These are phyloP conservation scores for Septoria linicola DNA, from an alignment of 2,329 filamentous ascomycete species.

Conservation along the genomic window DNA sequence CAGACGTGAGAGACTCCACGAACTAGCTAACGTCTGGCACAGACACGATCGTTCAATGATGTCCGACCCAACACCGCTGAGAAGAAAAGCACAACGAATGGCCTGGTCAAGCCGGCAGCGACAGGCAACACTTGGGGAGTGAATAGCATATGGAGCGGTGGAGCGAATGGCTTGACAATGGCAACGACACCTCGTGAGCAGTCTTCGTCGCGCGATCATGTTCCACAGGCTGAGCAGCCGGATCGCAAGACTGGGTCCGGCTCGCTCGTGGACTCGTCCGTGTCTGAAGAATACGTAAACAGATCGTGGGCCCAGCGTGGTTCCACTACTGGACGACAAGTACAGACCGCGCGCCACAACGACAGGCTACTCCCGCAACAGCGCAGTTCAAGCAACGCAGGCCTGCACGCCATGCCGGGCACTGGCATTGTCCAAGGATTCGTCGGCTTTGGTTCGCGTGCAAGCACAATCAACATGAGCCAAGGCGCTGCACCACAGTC, in stretches of 20 bases:
- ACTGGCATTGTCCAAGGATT: constrained; percentile 32
- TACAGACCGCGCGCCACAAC: constrained; percentile 37
- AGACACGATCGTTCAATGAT: constrained; percentile 32
- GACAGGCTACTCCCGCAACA: constrained; percentile 42
- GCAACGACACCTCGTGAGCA: constrained; percentile 27
- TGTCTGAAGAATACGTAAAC: constrained; percentile 62
- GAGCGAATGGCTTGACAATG: constrained; percentile 26
- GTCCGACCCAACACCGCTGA: constrained; percentile 19
- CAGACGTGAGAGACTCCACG: background rate
- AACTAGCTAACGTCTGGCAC: constrained; percentile 12
- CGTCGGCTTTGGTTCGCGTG: constrained; percentile 25
- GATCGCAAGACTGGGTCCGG: constrained; percentile 66
- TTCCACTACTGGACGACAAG: constrained; percentile 24
- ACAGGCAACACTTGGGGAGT: constrained; percentile 17
- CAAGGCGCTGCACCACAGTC: constrained; percentile 21
- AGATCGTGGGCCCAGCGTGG: constrained; percentile 46
- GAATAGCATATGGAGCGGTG: constrained; percentile 35
- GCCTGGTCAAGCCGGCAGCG: constrained; percentile 18
- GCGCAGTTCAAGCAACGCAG: constrained; percentile 40
- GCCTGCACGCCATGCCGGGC: constrained; percentile 36
- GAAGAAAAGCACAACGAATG: constrained; percentile 24
- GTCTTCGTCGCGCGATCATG: constrained; percentile 27
- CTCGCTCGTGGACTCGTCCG: constrained; percentile 66
- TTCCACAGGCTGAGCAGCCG: constrained; percentile 37
- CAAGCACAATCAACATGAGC: constrained; percentile 31